Conservation (phyloP, 2,329 filamentous ascomycete species). For the Coniochaeta sp. region DNA sequence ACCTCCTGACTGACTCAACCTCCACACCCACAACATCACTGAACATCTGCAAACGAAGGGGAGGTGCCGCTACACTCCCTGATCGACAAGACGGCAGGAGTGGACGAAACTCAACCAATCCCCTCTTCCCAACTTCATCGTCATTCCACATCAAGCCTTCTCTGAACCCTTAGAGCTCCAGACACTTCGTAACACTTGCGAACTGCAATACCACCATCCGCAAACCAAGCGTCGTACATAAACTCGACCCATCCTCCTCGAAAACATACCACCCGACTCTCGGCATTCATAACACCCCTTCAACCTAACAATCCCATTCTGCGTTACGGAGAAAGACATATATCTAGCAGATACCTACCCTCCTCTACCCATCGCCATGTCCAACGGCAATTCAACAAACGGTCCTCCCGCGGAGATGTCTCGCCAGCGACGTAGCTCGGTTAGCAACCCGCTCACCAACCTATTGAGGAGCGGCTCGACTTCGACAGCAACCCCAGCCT, state of each 20-base stretch:
- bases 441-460: constrained; percentile 49
- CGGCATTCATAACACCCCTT: not conserved
- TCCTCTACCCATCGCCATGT: constrained; percentile 5
- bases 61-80: not conserved
- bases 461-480: constrained; percentile 53
- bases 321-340: not conserved
- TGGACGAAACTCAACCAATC: not conserved
- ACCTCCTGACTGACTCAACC: constrained; percentile 1
- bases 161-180: not conserved
- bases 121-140: not conserved
- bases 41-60: constrained; percentile 1
- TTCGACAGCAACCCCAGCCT: constrained; percentile 33
- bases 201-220: not conserved
- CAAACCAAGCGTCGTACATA: not conserved
- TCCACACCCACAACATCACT: too few relatives aligned
- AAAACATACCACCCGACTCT: not conserved
- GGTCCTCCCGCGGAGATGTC: not conserved
- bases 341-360: not conserved
- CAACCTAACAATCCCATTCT: not conserved
- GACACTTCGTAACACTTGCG: not conserved
- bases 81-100: constrained; percentile 1
- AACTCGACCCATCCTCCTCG: not conserved
- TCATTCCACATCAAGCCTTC: not conserved
- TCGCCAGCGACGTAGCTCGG: constrained; percentile 36
- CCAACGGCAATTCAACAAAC: constrained; percentile 5